phyloP scores from a whole-genome alignment of 176 grass and related monocot species.

The Avena insularis region DNA sequence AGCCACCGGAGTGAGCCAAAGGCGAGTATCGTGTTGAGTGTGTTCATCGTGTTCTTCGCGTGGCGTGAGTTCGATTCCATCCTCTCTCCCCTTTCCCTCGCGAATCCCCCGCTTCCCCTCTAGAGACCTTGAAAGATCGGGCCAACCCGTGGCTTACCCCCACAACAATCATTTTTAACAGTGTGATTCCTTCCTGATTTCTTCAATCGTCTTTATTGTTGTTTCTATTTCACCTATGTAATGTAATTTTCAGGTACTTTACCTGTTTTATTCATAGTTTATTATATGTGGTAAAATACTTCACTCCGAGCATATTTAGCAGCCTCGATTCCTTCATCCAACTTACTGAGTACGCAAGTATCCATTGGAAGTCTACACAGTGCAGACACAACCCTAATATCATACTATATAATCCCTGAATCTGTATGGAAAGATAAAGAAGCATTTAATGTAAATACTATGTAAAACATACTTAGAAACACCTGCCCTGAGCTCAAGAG shows the following conservation, averaged over 20 bases:
- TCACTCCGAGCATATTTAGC: not conserved
- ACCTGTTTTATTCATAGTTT: not conserved
- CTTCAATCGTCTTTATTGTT: not conserved
- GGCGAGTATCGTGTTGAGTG: too few species aligned
- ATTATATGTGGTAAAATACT: not conserved
- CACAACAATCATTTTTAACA: too few species aligned
- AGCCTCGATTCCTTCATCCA: not conserved
- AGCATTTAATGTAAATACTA: not conserved
- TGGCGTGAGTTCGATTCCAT: too few species aligned
- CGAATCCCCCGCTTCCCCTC: too few species aligned
- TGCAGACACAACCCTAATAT: not conserved
- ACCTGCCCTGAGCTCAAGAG: too few species aligned
- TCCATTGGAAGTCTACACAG: not conserved
- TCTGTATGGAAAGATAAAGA: not conserved
- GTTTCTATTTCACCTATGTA: not conserved
- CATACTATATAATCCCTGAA: not conserved
- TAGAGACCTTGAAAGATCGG: too few species aligned
- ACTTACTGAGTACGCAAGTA: not conserved
- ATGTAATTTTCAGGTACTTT: not conserved
- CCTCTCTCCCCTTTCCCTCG: too few species aligned
- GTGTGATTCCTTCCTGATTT: not conserved
- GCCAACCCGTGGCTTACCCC: too few species aligned
- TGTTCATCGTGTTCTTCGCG: too few species aligned
- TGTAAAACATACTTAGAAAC: not conserved
- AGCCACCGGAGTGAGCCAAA: too few species aligned